Conservation (phyloP, 768 basidiomycete genomes). For the Xanthoconium purpureum region DNA sequence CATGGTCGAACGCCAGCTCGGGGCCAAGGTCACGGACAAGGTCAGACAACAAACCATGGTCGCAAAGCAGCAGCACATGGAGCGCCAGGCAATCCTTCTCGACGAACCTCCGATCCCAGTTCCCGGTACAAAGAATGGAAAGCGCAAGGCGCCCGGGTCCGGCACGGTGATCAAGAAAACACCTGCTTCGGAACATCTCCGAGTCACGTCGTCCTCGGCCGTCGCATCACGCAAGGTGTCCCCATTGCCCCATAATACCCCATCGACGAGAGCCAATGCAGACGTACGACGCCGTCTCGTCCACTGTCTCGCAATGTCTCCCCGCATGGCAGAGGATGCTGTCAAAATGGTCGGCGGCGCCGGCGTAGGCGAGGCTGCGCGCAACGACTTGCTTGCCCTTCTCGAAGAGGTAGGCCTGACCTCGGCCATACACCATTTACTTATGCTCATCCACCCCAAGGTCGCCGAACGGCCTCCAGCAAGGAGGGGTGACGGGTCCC, state of each 20-base stretch:
- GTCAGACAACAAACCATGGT: slow-evolving; percentile 45
- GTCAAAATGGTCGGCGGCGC: slow-evolving; percentile 45
- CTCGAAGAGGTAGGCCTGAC: slow-evolving; percentile 47
- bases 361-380: slow-evolving; percentile 32
- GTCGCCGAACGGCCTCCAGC: slow-evolving; percentile 45
- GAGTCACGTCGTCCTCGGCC: slow-evolving; percentile 30
- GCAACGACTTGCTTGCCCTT: slow-evolving; percentile 44
- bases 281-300: slow-evolving; percentile 44
- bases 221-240: slow-evolving; percentile 30
- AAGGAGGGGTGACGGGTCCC: slow-evolving; percentile 37
- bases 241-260: slow-evolving; percentile 23
- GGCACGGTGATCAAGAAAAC: slow-evolving; percentile 27
- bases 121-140: slow-evolving; percentile 38
- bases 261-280: slow-evolving; percentile 14
- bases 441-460: slow-evolving; percentile 30
- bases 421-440: background rate
- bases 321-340: slow-evolving; percentile 40
- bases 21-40: slow-evolving; percentile 39
- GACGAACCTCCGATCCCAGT: slow-evolving; percentile 35
- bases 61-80: slow-evolving; percentile 49
- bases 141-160: slow-evolving; percentile 37
- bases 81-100: slow-evolving; percentile 44
- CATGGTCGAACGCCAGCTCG: slow-evolving; percentile 61
- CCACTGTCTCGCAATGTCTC: slow-evolving; percentile 47
- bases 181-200: slow-evolving; percentile 29